Evolutionary conservation across 2,329 filamentous ascomycete genomes (phyloP).

Genomic region (Paraphaeosphaeria minitans): DNA sequence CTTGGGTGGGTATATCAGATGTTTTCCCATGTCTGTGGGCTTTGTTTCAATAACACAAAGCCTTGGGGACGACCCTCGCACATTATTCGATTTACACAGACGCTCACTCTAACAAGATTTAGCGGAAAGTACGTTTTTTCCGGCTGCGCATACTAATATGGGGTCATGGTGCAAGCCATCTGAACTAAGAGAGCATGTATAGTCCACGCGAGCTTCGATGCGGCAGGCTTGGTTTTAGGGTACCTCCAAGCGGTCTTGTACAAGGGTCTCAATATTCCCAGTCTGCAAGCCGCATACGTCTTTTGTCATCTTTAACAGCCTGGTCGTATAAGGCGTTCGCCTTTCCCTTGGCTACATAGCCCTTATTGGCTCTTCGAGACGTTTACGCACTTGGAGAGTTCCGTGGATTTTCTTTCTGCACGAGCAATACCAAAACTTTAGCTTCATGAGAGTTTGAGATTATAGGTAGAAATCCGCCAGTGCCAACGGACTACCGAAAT

Average conservation of each 20-base stretch:
- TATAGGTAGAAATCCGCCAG: no score
- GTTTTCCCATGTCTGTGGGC: neutral
- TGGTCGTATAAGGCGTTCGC: no score
- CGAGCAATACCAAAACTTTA: no score
- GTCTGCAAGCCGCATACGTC: no score
- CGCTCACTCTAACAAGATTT: neutral
- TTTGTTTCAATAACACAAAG: neutral
- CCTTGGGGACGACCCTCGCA: neutral
- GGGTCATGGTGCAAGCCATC: slow-evolving; percentile 1
- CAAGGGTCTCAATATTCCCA: slow-evolving; percentile 53
- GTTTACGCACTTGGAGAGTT: no score
- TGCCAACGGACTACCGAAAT: no score
- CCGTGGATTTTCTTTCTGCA: no score
- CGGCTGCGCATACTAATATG: slow-evolving; percentile 4
- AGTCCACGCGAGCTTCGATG: neutral
- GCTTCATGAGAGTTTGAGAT: no score
- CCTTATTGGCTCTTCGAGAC: no score
- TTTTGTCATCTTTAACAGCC: no score
- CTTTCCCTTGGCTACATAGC: no score
- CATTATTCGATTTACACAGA: neutral
- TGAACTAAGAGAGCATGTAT: slow-evolving; percentile 3
- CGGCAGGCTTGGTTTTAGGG: slow-evolving; percentile 23
- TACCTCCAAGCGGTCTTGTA: slow-evolving; percentile 58
- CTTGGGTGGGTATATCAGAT: neutral
- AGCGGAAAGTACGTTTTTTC: slow-evolving; percentile 13